phyloP scores from a whole-genome alignment of 1,284 basidiomycete species.

The Marasmius oreades region DNA sequence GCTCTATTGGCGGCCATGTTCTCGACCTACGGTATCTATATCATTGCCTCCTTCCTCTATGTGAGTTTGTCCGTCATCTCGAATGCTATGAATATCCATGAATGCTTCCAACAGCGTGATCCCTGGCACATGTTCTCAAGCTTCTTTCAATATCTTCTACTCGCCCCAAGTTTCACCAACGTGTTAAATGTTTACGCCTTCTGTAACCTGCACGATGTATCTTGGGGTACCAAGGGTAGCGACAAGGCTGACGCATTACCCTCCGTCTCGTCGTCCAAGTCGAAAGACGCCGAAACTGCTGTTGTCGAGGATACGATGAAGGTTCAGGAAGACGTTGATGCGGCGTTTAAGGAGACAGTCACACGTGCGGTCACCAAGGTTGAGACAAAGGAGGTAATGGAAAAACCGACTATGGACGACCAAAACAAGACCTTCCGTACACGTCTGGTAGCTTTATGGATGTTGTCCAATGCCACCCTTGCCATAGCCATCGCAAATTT shows the following conservation, averaged over 20 bases:
- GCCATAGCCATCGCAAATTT: conserved; percentile 84
- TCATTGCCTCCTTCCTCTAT: conserved; percentile 86
- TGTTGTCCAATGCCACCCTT: conserved; percentile 77
- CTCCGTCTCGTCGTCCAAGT: conserved; percentile 81
- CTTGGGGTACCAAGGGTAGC: conserved; percentile 95
- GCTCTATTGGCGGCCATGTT: conserved; percentile 85
- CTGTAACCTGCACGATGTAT: conserved; percentile 91
- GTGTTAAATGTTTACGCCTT: conserved; percentile 96
- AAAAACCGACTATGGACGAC: conserved; percentile 89
- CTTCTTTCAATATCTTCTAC: conserved; percentile 87
- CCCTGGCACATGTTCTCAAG: conserved; percentile 99
- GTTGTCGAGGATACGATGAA: conserved; percentile 82
- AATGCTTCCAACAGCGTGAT: conserved; percentile 64
- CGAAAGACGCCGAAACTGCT: conserved; percentile 68
- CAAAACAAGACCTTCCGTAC: conserved; percentile 94
- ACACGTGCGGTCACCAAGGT: conserved; percentile 87
- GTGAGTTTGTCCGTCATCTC: conserved; percentile 42
- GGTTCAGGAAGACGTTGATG: conserved; percentile 86
- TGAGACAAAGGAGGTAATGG: conserved; percentile 62
- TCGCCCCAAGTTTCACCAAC: conserved; percentile 92
- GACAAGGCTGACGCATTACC: conserved; percentile 96
- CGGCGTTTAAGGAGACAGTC: conserved; percentile 92
- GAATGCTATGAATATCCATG: background rate
- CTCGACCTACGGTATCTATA: conserved; percentile 86
- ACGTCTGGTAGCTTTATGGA: conserved; percentile 83